Conservation (phyloP, 352 stramenopile species). For the Globisporangium solare region DNA sequence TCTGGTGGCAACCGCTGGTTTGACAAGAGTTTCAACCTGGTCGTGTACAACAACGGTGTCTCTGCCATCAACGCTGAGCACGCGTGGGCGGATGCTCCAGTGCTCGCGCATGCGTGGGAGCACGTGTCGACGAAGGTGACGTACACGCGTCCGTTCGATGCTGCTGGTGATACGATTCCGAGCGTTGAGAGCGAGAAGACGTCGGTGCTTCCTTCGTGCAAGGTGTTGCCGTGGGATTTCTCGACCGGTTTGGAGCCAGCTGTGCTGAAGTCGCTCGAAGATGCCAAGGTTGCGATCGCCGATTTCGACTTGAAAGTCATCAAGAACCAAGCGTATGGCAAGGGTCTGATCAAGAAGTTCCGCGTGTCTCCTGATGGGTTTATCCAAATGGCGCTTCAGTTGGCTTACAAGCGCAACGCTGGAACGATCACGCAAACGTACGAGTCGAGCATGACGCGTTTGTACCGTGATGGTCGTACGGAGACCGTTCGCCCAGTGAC, state of each 20-base stretch:
- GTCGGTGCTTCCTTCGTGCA: slow-evolving; percentile 43
- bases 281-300: slow-evolving; percentile 58
- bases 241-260: slow-evolving; percentile 41
- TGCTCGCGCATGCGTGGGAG: slow-evolving; percentile 84
- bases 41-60: slow-evolving; percentile 94
- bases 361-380: slow-evolving; percentile 94
- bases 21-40: slow-evolving; percentile 96
- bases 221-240: slow-evolving; percentile 61
- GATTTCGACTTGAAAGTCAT: slow-evolving; percentile 91
- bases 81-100: slow-evolving; percentile 87
- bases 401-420: slow-evolving; percentile 92
- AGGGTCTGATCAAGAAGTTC: slow-evolving; percentile 88
- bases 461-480: slow-evolving; percentile 95
- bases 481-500: slow-evolving; percentile 91
- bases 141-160: slow-evolving; percentile 51
- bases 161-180: slow-evolving; percentile 37
- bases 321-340: slow-evolving; percentile 87
- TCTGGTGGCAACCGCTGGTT: slow-evolving; percentile 95
- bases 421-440: slow-evolving; percentile 95
- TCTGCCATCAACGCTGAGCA: slow-evolving; percentile 94
- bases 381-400: slow-evolving; percentile 95
- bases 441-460: slow-evolving; percentile 94
- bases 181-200: slow-evolving; percentile 40
- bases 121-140: slow-evolving; percentile 63
- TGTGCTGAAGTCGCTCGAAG: slow-evolving; percentile 46